Percentiles rank a stretch among this genome's conserved stretches.
These are phyloP conservation scores for Coniochaeta ligniaria DNA, from an alignment of 2,329 filamentous ascomycete genomes.

Conservation along the genomic window DNA sequence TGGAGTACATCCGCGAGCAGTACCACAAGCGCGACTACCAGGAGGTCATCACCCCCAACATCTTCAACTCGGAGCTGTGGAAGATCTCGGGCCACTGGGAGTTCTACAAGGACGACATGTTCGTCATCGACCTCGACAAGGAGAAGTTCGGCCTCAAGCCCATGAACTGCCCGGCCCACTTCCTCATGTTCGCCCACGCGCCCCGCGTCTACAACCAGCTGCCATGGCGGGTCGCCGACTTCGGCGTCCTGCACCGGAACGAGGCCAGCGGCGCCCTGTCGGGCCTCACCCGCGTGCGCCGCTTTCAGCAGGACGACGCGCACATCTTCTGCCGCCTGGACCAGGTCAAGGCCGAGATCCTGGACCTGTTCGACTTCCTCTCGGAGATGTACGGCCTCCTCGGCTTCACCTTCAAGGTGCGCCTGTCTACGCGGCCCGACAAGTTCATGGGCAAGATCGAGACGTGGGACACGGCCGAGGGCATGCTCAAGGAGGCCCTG, in stretches of 20 bases:
- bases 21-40: slow-evolving; percentile 93
- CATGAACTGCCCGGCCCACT: slow-evolving; percentile 98
- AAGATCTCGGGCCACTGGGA: slow-evolving; percentile 93
- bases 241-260: slow-evolving; percentile 91
- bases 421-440: slow-evolving; percentile 84
- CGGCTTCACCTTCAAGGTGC: slow-evolving; percentile 87
- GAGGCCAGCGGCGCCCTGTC: slow-evolving; percentile 88
- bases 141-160: slow-evolving; percentile 72
- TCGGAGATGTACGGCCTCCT: slow-evolving; percentile 68
- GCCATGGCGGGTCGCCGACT: slow-evolving; percentile 89
- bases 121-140: slow-evolving; percentile 70
- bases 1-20: slow-evolving; percentile 73
- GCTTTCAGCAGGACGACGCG: slow-evolving; percentile 94
- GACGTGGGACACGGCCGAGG: slow-evolving; percentile 86
- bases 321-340: slow-evolving; percentile 91
- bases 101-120: slow-evolving; percentile 92
- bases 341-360: slow-evolving; percentile 68
- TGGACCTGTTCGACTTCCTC: slow-evolving; percentile 81
- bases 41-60: slow-evolving; percentile 92
- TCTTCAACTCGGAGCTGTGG: slow-evolving; percentile 92
- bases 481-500: slow-evolving; percentile 70
- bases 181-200: slow-evolving; percentile 76
- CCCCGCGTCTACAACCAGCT: slow-evolving; percentile 84
- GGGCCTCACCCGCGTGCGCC: slow-evolving; percentile 83
- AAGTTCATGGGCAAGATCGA: slow-evolving; percentile 81